Conservation (phyloP, 177 flowering plant species). For the Telopea speciosissima region DNA sequence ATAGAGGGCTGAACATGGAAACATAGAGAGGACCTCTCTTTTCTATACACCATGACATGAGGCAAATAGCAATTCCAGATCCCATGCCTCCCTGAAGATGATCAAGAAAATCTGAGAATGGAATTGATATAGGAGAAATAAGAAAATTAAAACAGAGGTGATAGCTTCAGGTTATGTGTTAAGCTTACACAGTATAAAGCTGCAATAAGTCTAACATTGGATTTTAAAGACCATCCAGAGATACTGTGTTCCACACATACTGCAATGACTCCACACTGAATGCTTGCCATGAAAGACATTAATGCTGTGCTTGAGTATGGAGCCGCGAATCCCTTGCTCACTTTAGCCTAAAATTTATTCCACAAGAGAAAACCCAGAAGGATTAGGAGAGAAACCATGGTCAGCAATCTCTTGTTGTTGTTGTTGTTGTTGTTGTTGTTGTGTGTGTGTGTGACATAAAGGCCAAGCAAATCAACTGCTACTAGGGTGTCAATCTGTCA, state of each 20-base stretch:
- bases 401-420: too few species aligned
- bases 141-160: too few species aligned
- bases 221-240: constrained; percentile 55
- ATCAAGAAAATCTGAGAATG: background rate
- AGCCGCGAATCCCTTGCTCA: constrained; percentile 48
- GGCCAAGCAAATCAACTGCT: too few species aligned
- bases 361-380: background rate
- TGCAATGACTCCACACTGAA: constrained; percentile 47
- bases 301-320: constrained; percentile 66
- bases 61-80: constrained; percentile 48
- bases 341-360: constrained; percentile 36
- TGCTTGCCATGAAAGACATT: constrained; percentile 58
- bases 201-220: constrained; percentile 40
- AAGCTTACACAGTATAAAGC: constrained; percentile 41
- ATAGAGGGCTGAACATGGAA: constrained; percentile 76
- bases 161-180: background rate
- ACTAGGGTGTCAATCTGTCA: too few species aligned
- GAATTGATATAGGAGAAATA: background rate
- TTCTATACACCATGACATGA: constrained; percentile 67
- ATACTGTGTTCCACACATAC: constrained; percentile 26
- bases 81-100: constrained; percentile 53
- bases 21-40: constrained; percentile 82
- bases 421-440: too few species aligned
- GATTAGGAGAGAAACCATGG: background rate
- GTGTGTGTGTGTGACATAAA: too few species aligned